Evolutionary conservation across 1,139 yeast species (phyloP).

Genomic region (Candida sanyaensis): DNA sequence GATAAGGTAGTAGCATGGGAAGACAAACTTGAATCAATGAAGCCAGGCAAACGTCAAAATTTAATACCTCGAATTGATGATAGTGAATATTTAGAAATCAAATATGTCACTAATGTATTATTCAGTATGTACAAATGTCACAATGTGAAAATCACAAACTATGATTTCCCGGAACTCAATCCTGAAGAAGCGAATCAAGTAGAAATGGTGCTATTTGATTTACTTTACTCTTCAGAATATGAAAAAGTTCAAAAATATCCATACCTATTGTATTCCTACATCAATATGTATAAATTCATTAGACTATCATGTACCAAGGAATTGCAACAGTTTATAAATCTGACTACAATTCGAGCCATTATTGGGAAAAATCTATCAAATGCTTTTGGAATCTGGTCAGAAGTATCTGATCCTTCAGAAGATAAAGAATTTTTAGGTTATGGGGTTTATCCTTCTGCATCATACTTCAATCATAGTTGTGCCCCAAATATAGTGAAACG

Average conservation of each 20-base stretch:
- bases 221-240: conserved; percentile 57
- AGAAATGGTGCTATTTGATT: conserved; percentile 37
- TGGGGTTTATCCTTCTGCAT: conserved; percentile 66
- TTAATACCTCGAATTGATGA: conserved; percentile 35
- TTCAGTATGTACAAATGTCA: conserved; percentile 23
- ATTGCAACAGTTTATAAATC: conserved; percentile 40
- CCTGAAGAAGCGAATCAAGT: conserved; percentile 14
- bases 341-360: conserved; percentile 44
- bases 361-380: conserved; percentile 70
- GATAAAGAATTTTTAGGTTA: conserved; percentile 69
- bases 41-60: conserved; percentile 28
- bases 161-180: conserved; percentile 9
- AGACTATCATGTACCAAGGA: conserved; percentile 39
- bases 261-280: conserved; percentile 50
- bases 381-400: conserved; percentile 75
- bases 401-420: conserved; percentile 30
- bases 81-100: conserved; percentile 40
- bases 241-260: conserved; percentile 54
- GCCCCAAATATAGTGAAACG: conserved; percentile 45
- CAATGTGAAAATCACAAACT: conserved; percentile 4
- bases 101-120: conserved; percentile 35
- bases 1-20: conserved; percentile 40
- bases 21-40: conserved; percentile 21
- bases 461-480: conserved; percentile 73
- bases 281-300: conserved; percentile 53